These are phyloP conservation scores for Salix caprea DNA, from an alignment of 345 rosid species.

Conservation along the genomic window DNA sequence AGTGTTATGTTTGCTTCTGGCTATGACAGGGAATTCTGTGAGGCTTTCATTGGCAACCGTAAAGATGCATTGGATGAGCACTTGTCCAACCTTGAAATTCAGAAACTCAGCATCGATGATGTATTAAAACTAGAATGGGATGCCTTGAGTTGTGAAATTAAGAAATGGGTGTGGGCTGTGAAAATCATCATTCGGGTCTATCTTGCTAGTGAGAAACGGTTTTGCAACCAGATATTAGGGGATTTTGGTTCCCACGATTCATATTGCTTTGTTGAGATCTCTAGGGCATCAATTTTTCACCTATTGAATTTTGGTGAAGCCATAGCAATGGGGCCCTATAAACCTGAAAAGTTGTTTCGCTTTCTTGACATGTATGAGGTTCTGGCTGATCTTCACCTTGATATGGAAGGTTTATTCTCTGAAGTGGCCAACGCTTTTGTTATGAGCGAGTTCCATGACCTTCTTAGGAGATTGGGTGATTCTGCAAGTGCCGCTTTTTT, in stretches of 20 bases:
- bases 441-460: constrained; percentile 49
- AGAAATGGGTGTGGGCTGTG: constrained; percentile 60
- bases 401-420: constrained; percentile 44
- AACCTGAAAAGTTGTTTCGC: constrained; percentile 60
- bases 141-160: constrained; percentile 45
- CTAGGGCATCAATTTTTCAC: constrained; percentile 39
- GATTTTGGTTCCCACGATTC: constrained; percentile 38
- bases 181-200: constrained; percentile 47
- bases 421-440: constrained; percentile 49
- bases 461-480: constrained; percentile 37
- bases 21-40: constrained; percentile 48
- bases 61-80: constrained; percentile 61
- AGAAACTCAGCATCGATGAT: constrained; percentile 55
- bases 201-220: constrained; percentile 53
- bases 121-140: constrained; percentile 54
- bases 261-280: constrained; percentile 49
- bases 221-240: constrained; percentile 58
- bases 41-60: constrained; percentile 42
- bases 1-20: constrained; percentile 57
- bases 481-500: constrained; percentile 43
- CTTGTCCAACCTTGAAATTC: constrained; percentile 38
- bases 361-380: constrained; percentile 69
- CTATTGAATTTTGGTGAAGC: constrained; percentile 81
- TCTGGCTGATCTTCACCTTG: constrained; percentile 42
- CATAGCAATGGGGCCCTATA: constrained; percentile 43